Evolutionary conservation across 352 stramenopile species (phyloP), one percentile per base, ranked within the genome.

Genomic region (Phytopythium delawarense): DNA sequence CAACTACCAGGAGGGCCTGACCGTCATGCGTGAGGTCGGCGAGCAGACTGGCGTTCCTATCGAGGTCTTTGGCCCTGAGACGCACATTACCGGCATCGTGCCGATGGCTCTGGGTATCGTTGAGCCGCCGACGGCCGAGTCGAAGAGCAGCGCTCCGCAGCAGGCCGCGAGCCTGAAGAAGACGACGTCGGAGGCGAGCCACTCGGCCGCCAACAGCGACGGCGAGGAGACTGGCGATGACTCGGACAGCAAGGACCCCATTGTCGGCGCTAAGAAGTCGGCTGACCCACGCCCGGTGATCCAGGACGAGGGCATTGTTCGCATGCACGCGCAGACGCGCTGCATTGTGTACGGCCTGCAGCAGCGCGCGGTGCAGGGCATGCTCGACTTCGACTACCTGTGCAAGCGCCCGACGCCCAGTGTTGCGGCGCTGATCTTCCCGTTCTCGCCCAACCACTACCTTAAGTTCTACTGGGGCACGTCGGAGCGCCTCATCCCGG

Each of bases 371-470:
- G 94, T 98, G 58, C 96, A 99, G 71, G 95, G 94, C 32, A 99
- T 99, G 96, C 81, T 99, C 32, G 96, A 99, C 76, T 99, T 99
- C 64, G 96, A 99, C 76, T 98, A 97, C 71, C 84, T 99, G 70
- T 99, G 96, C 81, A 98, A 98, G 70, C 88, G 96, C 46, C 82
- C 93, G 66, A 96, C 86, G 40, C 96, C 96, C 16, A 98, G 88
- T 57, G 96, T 99, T 35, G 96, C 96, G 50, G 89, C 89, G 7
- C 83, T 98, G 67, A 96, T 98, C 61, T 98, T 98, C 78, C 95
- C 94, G 54, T 98, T 98, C 78, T 89, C 84, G 60, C 87, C 92
- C 15, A 98, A 98, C 79, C 96, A 98, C 80, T 98, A 98, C 80
- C 75, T 95, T 28, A 93, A 98, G 77, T 98, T 98, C 69, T 99